Conservation (phyloP, 2,329 filamentous ascomycete genomes). For the Eutypella sp. region DNA sequence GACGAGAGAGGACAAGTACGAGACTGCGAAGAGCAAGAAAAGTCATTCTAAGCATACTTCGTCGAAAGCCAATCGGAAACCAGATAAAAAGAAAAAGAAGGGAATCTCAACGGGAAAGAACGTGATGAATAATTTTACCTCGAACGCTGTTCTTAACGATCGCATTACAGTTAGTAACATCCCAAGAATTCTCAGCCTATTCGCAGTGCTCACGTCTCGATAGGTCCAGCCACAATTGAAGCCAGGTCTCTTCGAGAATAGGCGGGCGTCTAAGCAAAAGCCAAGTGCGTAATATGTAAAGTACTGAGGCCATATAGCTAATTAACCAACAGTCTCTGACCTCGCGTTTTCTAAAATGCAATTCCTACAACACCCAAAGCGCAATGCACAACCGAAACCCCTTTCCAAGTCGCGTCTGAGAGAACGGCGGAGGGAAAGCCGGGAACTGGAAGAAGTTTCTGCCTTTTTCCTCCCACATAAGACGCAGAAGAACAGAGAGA, state of each 20-base stretch:
- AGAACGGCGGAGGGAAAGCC: constrained; percentile 23
- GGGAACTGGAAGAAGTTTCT: constrained; percentile 30
- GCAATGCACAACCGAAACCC: constrained; percentile 14
- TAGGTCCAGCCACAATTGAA: constrained; percentile 27
- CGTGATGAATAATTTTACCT: constrained; percentile 52
- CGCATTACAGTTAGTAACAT: constrained; percentile 45
- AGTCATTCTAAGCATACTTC: constrained; percentile 20
- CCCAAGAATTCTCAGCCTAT: background rate
- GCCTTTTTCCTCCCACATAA: constrained; percentile 28
- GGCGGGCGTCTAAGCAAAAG: constrained; percentile 28
- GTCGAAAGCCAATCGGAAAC: constrained; percentile 12
- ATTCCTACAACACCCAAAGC: constrained; percentile 31
- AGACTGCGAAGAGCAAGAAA: constrained; percentile 29
- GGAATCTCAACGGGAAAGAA: constrained; percentile 35
- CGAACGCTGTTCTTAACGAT: constrained; percentile 45
- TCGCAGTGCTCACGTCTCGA: constrained; percentile 9
- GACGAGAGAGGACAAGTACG: constrained; percentile 52
- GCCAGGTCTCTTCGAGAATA: constrained; percentile 42
- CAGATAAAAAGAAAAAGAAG: constrained; percentile 20
- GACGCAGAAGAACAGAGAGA: constrained; percentile 2
- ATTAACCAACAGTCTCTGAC: constrained; percentile 40
- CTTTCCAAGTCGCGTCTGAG: constrained; percentile 16
- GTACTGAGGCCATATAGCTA: constrained; percentile 1
- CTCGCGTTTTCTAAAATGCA: constrained; percentile 49
- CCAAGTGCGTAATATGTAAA: constrained; percentile 28